Evolutionary conservation across 1,284 basidiomycete species (phyloP), one percentile per base, ranked within the genome.

Genomic region (Termitomyces sp.): DNA sequence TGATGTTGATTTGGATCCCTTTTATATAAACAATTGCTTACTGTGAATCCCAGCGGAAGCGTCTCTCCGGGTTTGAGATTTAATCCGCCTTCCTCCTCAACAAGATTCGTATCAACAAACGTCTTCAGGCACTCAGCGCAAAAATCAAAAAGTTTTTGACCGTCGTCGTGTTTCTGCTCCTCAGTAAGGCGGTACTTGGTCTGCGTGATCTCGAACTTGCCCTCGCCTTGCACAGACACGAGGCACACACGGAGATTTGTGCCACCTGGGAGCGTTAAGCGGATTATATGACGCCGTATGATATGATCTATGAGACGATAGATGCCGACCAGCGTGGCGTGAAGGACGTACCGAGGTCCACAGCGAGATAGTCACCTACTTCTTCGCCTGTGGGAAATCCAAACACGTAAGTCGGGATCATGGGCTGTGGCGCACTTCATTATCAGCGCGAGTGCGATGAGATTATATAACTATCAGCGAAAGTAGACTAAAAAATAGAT

Each of bases 111-210:
- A 30, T 86, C 79, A 64, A 98, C 83, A 72, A 99, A 99, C 12
- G 84, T 88, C 68, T 92, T 88, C 58, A 98, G 73, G 70, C 92
- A 98, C 69, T 97, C 87, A 0, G 93, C 96, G 68, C 96, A 99
- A 68, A 99, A 99, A 73, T 99, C 97, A 63, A 99, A 96, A 55
- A 99, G 76, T 58, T 88, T 86, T 68, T 93, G 87, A 5, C 95
- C 96, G 38, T 98, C 94, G n/a, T 90, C 91, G 62, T 97, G 94
- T 74, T 99, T 99, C 73, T 99, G 96, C 66, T 98, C 97, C 67
- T 99, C 96, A 1, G 92, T 90, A 52, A 99, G 82, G 55, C 94
- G 89, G 73, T 98, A 98, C 74, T 99, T 99, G 51, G 94, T 90
- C 62, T 99, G 96, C 0, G 94, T 96, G 65, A 99, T 91, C 73